Evolutionary conservation across 495 filamentous ascomycete genomes (phyloP).

Genomic region (Pyrenopolyporus hunteri): DNA sequence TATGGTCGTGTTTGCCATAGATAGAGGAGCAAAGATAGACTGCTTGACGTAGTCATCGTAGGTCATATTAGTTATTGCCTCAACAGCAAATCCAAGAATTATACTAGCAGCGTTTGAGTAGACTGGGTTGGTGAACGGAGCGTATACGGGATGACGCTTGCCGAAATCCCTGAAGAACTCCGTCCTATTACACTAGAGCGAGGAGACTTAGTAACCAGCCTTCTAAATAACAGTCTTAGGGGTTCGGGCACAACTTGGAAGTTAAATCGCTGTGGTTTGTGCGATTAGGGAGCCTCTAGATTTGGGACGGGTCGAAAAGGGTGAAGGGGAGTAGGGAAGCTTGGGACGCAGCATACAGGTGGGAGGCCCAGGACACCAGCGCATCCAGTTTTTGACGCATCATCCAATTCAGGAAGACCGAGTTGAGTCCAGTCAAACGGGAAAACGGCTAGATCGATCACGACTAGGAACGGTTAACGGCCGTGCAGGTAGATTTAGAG

Average conservation of each 20-base stretch:
- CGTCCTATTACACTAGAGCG: conserved; percentile 41
- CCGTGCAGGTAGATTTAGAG: not conserved
- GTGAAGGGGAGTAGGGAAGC: too few species aligned
- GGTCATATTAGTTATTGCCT: conserved; percentile 43
- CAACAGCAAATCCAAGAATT: conserved; percentile 48
- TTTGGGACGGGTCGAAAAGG: too few species aligned
- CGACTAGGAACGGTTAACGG: conserved; percentile 30
- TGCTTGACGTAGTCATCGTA: conserved; percentile 41
- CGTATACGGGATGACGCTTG: conserved; percentile 45
- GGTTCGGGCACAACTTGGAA: too few species aligned
- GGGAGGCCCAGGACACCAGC: conserved; percentile 42
- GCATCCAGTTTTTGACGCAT: conserved; percentile 40
- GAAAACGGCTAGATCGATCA: conserved; percentile 37
- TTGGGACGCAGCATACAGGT: too few species aligned
- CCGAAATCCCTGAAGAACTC: conserved; percentile 48
- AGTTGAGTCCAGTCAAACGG: conserved; percentile 39
- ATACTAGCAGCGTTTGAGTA: conserved; percentile 52
- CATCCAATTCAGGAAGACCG: conserved; percentile 39
- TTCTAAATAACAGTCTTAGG: too few species aligned
- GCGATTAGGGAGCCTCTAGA: too few species aligned
- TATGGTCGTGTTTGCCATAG: conserved; percentile 49
- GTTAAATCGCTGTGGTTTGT: too few species aligned
- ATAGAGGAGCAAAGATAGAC: conserved; percentile 47
- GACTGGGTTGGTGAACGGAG: conserved; percentile 45
- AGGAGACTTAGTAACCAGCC: too few species aligned